Evolutionary conservation across 108 stramenopile species (phyloP), one percentile per base, ranked within the genome.

Genomic region (Cyclostephanos invisitatus): DNA sequence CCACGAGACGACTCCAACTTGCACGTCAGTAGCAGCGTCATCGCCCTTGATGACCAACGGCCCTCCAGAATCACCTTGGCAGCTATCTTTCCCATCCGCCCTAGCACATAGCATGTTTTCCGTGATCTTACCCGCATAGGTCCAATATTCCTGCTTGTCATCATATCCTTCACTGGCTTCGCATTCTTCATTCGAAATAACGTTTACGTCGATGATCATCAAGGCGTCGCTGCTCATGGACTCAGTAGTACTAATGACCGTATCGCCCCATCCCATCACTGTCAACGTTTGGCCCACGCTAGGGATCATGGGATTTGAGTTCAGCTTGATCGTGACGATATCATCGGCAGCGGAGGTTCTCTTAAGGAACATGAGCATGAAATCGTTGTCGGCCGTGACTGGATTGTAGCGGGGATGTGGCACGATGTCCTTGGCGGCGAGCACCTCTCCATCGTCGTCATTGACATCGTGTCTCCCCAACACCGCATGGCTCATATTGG

Each of bases 181-280:
- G 20, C 83, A 84, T 22, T 86, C 79, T 55, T 67, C 62, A 32
- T 84, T 77, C 11, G 67, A 70, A 20, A 72, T 47, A 25, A 63
- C 72, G 47, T 46, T 61, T 2, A 73, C 72, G 29, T 80, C 72
- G 3, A 61, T 67, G 24, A 44, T 53, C 38, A 54, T 67, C 28
- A 80, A 58, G 4, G 48, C 66, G 50, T 57, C 54, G 53, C 68
- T 68, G 53, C 57, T 18, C 21, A 38, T 27, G 2, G 50, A 17
- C 0, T 71, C 67, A 25, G 36, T 68, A 3, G 4, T 2, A 21
- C 22, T 0, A 12, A 59, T 32, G 24, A 48, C 48, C 6, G 70
- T 75, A 54, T 59, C 62, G 29, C 87, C 88, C 65, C 85, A 76
- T 40, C 90, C 90, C 64, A 85, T 67, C 0, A 84, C 80, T 0